Evolutionary conservation across 148 eudicot genomes (phyloP).

Genomic region (Dianthus caryophyllus): DNA sequence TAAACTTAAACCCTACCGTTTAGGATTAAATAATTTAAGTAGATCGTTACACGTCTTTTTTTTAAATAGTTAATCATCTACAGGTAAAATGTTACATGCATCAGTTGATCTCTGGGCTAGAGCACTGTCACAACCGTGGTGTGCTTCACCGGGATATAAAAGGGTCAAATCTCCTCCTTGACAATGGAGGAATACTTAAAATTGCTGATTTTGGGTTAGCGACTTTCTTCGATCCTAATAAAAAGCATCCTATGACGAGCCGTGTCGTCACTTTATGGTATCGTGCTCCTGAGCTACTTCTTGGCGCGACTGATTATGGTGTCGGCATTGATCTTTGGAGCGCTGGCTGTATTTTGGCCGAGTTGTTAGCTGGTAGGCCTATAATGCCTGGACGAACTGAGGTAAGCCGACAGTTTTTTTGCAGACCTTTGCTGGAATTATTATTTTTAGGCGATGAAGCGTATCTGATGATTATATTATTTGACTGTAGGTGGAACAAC

Average conservation of each 20-base stretch:
- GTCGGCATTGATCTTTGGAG: constrained; percentile 92
- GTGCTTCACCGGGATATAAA: constrained; percentile 92
- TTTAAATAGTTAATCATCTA: constrained; percentile 13
- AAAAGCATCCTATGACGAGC: constrained; percentile 87
- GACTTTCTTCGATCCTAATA: constrained; percentile 67
- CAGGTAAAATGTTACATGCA: constrained; percentile 86
- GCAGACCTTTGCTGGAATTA: not conserved
- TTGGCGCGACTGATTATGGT: constrained; percentile 86
- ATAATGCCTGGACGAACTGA: constrained; percentile 77
- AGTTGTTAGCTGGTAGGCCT: constrained; percentile 66
- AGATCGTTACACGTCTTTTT: not conserved
- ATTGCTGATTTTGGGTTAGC: constrained; percentile 97
- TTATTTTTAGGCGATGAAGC: not conserved
- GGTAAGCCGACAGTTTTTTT: too few relatives aligned
- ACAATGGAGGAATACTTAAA: constrained; percentile 68
- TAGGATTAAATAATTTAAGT: not conserved
- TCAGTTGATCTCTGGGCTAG: constrained; percentile 81
- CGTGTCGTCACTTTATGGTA: constrained; percentile 95
- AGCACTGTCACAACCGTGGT: constrained; percentile 80
- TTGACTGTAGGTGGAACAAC: constrained; percentile 62
- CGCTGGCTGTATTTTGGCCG: constrained; percentile 87
- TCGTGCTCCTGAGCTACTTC: constrained; percentile 95
- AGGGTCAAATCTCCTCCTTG: constrained; percentile 88
- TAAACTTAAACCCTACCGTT: constrained; percentile 6
- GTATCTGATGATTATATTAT: constrained; percentile 5